A percentile compares a stretch with the other conserved stretches of the same genome.
phyloP scores from a whole-genome alignment of 768 basidiomycete species.

The Daedaleopsis nitida region DNA sequence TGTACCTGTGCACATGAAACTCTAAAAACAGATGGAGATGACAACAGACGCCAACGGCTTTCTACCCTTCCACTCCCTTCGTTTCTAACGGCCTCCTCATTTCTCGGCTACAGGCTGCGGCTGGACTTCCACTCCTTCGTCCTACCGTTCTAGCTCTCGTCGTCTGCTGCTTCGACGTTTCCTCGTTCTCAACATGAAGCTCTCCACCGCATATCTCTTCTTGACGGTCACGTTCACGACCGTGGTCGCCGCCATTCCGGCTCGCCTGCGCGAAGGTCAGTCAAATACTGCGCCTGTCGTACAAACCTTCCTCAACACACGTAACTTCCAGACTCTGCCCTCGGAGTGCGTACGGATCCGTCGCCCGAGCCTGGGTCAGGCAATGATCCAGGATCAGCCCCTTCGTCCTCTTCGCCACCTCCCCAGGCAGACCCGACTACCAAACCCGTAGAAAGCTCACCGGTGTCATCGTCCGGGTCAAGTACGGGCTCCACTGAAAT shows the following conservation, averaged over 20 bases:
- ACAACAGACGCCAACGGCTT: conserved; percentile 15
- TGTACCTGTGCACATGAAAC: conserved; percentile 3
- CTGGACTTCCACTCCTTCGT: conserved; percentile 18
- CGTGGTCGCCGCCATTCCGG: conserved; percentile 1
- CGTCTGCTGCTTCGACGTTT: not conserved
- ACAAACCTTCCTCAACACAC: not conserved
- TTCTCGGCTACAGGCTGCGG: not conserved
- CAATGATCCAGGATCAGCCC: too few relatives aligned
- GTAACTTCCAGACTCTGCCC: too few relatives aligned
- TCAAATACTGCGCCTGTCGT: not conserved
- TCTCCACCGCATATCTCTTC: not conserved
- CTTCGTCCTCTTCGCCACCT: too few relatives aligned
- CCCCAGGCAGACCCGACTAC: too few relatives aligned
- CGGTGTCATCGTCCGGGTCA: too few relatives aligned
- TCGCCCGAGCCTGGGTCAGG: too few relatives aligned
- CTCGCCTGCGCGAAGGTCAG: conserved; percentile 4
- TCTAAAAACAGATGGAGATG: conserved; percentile 5
- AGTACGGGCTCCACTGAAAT: too few relatives aligned
- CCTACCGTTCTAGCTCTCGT: not conserved
- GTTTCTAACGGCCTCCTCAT: not conserved
- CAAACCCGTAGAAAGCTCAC: too few relatives aligned
- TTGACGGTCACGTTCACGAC: not conserved
- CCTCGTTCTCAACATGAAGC: conserved; percentile 6
- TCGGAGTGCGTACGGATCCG: too few relatives aligned
- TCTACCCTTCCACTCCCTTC: not conserved